phyloP scores from a whole-genome alignment of 441 rosid genomes.

The Corymbia calophylla region DNA sequence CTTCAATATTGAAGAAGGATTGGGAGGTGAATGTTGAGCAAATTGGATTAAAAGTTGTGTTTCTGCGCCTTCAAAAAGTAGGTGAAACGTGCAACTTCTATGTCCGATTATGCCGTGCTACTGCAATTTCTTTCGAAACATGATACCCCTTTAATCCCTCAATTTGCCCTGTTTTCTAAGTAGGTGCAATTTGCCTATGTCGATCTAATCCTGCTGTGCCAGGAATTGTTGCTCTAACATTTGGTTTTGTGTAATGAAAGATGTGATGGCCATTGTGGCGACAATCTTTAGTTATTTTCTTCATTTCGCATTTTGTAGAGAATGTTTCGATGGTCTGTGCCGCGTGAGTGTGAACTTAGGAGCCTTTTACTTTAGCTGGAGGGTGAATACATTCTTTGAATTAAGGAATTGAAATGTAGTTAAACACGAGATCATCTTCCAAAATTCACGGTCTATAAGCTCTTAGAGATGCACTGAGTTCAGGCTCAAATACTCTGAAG shows the following conservation, averaged over 20 bases:
- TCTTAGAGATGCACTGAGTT: neutral
- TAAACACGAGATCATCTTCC: neutral
- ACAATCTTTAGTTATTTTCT: neutral
- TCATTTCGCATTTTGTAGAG: neutral
- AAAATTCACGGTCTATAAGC: neutral
- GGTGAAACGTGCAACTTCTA: neutral
- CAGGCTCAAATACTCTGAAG: neutral
- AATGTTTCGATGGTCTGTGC: neutral
- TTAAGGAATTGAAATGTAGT: neutral
- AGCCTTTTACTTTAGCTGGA: neutral
- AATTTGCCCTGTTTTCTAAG: neutral
- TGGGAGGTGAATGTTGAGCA: neutral
- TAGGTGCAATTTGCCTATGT: neutral
- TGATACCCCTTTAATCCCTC: neutral
- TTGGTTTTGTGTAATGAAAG: neutral
- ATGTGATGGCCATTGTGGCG: neutral
- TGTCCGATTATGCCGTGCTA: neutral
- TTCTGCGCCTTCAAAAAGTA: neutral
- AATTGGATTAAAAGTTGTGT: neutral
- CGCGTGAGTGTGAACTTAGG: neutral
- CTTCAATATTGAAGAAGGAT: neutral
- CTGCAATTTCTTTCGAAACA: neutral
- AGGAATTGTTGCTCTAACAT: neutral
- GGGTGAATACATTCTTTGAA: neutral
- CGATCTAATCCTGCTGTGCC: neutral